Conservation (phyloP, 768 basidiomycete genomes). For the Auricularia auricula-judae region DNA sequence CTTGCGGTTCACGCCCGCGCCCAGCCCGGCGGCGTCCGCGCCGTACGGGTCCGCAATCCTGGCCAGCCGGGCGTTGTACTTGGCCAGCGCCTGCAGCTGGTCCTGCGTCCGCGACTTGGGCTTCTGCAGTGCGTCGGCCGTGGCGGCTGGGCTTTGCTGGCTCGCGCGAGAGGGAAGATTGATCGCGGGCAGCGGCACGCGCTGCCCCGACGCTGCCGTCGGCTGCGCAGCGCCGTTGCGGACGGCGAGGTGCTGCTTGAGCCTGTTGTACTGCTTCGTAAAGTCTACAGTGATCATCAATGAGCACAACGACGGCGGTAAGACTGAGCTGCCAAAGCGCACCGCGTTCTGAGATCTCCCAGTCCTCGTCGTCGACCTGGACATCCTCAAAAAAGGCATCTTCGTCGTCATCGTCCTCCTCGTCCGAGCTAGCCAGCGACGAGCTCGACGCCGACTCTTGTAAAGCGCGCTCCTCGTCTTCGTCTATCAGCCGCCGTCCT, state of each 20-base stretch:
- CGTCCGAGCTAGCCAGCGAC: constrained; percentile 3
- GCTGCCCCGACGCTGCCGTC: constrained; percentile 36
- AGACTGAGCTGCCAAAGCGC: constrained; percentile 9
- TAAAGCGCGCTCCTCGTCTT: constrained; percentile 8
- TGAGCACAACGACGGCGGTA: background rate
- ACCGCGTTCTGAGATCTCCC: constrained; percentile 82
- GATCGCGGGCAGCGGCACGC: constrained; percentile 57
- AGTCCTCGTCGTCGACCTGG: constrained; percentile 77
- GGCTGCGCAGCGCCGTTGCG: constrained; percentile 18
- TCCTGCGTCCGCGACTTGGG: constrained; percentile 35
- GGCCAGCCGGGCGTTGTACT: constrained; percentile 63
- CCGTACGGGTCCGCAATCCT: constrained; percentile 67
- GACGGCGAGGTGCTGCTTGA: constrained; percentile 83
- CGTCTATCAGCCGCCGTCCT: constrained; percentile 24
- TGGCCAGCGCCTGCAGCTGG: constrained; percentile 63
- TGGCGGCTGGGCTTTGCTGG: constrained; percentile 12
- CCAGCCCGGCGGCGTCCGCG: constrained; percentile 22
- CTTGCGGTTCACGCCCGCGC: constrained; percentile 81
- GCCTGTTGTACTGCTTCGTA: constrained; percentile 95
- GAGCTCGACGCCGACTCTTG: constrained; percentile 16
- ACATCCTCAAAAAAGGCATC: constrained; percentile 40
- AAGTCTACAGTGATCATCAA: constrained; percentile 51
- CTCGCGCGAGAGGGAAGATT: constrained; percentile 44
- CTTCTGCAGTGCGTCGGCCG: background rate
- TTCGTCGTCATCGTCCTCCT: constrained; percentile 28